A percentile compares a stretch with the other conserved stretches of the same genome.
Conservation (phyloP, 768 basidiomycete species). For the Lactarius quietus region DNA sequence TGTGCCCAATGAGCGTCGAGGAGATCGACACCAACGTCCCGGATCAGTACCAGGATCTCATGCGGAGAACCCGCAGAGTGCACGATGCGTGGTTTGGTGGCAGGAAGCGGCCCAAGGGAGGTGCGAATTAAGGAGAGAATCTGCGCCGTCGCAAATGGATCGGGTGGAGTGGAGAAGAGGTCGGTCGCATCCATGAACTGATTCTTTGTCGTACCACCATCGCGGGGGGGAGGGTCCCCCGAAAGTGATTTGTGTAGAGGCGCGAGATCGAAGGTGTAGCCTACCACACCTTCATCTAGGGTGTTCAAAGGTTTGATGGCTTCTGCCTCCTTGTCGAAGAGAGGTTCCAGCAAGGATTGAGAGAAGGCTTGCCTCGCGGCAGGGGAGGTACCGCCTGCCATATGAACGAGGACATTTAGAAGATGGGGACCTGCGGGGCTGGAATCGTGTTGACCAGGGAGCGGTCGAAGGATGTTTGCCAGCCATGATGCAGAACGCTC, state of each 20-base stretch:
- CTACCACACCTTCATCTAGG: conserved; percentile 67
- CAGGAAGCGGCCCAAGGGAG: conserved; percentile 55
- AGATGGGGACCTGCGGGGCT: conserved; percentile 23
- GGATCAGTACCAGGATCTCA: conserved; percentile 65
- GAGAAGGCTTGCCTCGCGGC: conserved; percentile 66
- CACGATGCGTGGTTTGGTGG: conserved; percentile 58
- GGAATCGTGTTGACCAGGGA: conserved; percentile 17
- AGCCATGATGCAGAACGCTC: conserved; percentile 70
- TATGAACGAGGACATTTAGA: conserved; percentile 60
- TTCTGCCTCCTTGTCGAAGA: conserved; percentile 54
- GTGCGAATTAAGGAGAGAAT: conserved; percentile 47
- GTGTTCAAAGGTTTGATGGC: conserved; percentile 46
- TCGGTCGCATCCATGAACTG: not conserved
- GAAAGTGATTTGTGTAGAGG: conserved; percentile 40
- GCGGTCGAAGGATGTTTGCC: conserved; percentile 44
- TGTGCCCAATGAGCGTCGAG: conserved; percentile 76
- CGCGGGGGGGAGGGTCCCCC: conserved; percentile 1
- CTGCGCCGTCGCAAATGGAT: conserved; percentile 6
- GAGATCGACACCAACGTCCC: conserved; percentile 65
- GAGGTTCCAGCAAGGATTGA: conserved; percentile 49
- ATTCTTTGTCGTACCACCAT: not conserved
- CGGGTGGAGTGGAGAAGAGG: conserved; percentile 12
- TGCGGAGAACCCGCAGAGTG: conserved; percentile 60
- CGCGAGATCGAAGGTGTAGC: conserved; percentile 69
- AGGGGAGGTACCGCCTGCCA: conserved; percentile 57